Conservation (phyloP, 306 rosid species). For the Acacia acuminata region DNA sequence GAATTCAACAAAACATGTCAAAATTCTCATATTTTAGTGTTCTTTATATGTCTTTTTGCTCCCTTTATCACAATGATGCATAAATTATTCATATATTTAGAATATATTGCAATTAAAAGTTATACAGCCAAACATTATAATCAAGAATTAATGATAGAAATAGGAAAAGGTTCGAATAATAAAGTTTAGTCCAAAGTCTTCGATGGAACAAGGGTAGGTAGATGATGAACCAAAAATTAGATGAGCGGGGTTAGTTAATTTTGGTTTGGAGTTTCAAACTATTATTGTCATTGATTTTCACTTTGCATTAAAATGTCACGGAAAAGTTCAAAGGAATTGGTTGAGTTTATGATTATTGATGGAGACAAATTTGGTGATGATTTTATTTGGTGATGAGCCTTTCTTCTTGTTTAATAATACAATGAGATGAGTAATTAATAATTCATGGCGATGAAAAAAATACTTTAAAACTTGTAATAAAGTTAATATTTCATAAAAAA, state of each 20-base stretch:
- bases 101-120: not conserved
- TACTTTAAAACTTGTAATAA: too few species aligned
- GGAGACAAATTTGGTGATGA: too few species aligned
- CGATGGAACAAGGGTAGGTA: not conserved
- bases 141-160: not conserved
- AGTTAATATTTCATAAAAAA: too few species aligned
- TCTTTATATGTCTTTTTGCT: too few species aligned
- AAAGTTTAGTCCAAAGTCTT: not conserved
- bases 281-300: not conserved
- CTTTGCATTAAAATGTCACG: too few species aligned
- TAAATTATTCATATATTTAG: not conserved
- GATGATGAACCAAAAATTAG: not conserved
- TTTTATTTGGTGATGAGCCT: too few species aligned
- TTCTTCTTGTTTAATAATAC: too few species aligned
- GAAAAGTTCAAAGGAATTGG: not conserved
- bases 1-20: too few species aligned
- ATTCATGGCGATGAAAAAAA: too few species aligned
- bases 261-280: not conserved
- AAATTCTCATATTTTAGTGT: too few species aligned
- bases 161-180: not conserved
- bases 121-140: not conserved
- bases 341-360: too few species aligned
- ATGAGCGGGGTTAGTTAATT: not conserved
- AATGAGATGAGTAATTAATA: too few species aligned
- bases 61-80: not conserved